A percentile compares a stretch with the other conserved stretches of the same genome.
Conservation (phyloP, 1,284 basidiomycete species). For the Pseudozyma hubeiensis region DNA sequence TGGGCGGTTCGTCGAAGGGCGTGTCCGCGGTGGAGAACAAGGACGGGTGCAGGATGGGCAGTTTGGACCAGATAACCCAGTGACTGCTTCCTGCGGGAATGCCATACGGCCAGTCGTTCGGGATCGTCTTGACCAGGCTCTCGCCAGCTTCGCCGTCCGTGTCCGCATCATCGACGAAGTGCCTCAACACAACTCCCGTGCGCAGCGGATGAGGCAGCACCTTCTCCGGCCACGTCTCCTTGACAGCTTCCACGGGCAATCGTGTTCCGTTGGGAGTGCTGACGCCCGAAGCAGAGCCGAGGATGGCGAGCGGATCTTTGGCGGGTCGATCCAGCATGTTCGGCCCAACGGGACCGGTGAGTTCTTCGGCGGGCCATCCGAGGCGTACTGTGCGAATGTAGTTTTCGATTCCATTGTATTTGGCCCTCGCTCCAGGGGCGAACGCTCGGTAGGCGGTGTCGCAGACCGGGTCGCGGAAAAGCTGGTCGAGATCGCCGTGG, state of each 20-base stretch:
- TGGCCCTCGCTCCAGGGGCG: conserved; percentile 21
- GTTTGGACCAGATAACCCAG: conserved; percentile 57
- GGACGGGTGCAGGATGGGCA: conserved; percentile 38
- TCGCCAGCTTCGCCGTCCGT: conserved; percentile 8
- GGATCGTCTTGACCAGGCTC: conserved; percentile 39
- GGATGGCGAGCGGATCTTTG: conserved; percentile 14
- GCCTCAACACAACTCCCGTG: conserved; percentile 2
- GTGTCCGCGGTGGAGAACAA: conserved; percentile 36
- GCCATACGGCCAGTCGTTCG: conserved; percentile 64
- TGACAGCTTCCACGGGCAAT: conserved; percentile 17
- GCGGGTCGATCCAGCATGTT: conserved; percentile 40
- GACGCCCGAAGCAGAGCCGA: conserved; percentile 14
- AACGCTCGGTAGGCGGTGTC: conserved; percentile 53
- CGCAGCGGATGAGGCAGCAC: conserved; percentile 20
- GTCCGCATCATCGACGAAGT: conserved; percentile 38
- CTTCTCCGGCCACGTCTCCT: conserved; percentile 45
- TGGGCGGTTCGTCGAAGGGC: conserved; percentile 18
- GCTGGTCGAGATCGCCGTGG: conserved; percentile 54
- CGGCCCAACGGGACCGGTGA: conserved; percentile 3
- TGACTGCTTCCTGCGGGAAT: conserved; percentile 50
- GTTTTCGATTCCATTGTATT: conserved; percentile 51
- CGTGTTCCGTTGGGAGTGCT: conserved; percentile 23
- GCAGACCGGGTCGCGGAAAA: conserved; percentile 47
- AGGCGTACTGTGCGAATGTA: conserved; percentile 54
- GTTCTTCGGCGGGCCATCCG: conserved; percentile 41